Evolutionary conservation across 2,329 filamentous ascomycete genomes (phyloP), one percentile per base, ranked within the genome.

Genomic region (Zymoseptoria tritici): DNA sequence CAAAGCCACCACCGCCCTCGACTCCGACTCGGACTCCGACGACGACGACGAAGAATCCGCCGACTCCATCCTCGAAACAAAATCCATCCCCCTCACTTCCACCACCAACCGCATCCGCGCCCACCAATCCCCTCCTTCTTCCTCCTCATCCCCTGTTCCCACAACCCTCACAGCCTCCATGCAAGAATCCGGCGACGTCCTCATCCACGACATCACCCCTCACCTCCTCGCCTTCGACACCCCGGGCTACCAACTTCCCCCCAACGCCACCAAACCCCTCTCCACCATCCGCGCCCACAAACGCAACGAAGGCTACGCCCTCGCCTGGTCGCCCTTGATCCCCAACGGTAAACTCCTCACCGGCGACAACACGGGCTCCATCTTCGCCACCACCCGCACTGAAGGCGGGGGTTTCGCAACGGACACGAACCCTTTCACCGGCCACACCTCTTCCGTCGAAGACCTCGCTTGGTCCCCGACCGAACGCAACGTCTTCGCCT

Each of bases 391-490:
- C 1, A 91, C 90, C 7, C 83, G 90, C 59, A 92, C 88, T 55
- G 90, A 94, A 71, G 91, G 90, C 60, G 94, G 92, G 56, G 89
- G 89, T 63, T 97, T 91, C 82, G 87, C 90, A 19, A 96, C 91
- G 4, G 92, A 97, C 73, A 89, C 84, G 11, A 84, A 89, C 51
- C 81, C 93, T 0, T 96, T 95, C 77, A 84, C 84, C 21, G 93
- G 92, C 55, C 94, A 99, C 79, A 83, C 82, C 8, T 85, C 86
- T 71, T 93, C 89, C 56, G 86, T 99, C 16, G 94, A 99, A 79
- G 94, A 99, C 73, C 80, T 99, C 24, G 93, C 97, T 76, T 99
- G 94, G 94, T 96, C 90, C 56, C 94, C 94, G 0, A 90, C 87
- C 19, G 94, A 99, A 78, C 86, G 86, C 64, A 92, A 91, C 62